Evolutionary conservation across 2,329 filamentous ascomycete species (phyloP).

Genomic region (Epichloe sylvatica): DNA sequence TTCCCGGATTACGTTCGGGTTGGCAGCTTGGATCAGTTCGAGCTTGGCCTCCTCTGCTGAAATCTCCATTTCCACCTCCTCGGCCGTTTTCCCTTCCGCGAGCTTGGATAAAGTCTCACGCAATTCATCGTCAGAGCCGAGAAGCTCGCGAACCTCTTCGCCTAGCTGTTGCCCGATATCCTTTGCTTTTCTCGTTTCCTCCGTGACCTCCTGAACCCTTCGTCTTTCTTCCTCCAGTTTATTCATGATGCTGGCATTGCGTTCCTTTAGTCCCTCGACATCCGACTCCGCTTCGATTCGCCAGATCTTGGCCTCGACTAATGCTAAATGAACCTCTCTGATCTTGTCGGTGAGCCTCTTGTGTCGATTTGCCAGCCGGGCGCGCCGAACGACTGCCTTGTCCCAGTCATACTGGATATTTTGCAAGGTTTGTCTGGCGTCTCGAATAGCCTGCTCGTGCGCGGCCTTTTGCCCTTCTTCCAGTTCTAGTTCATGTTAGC

Average conservation of each 20-base stretch:
- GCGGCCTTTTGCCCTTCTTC: constrained; percentile 20
- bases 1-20: constrained; percentile 60
- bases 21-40: constrained; percentile 65
- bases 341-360: constrained; percentile 50
- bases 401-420: constrained; percentile 42
- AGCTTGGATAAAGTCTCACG: constrained; percentile 29
- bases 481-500: constrained; percentile 19
- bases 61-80: constrained; percentile 60
- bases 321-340: constrained; percentile 44
- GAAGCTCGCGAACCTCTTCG: constrained; percentile 25
- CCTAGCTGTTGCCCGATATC: constrained; percentile 20
- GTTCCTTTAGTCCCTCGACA: constrained; percentile 49
- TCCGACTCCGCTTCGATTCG: constrained; percentile 77
- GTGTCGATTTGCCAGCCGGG: constrained; percentile 36
- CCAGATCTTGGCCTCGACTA: constrained; percentile 57
- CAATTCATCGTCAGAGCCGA: constrained; percentile 25
- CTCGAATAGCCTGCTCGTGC: constrained; percentile 19
- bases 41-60: constrained; percentile 60
- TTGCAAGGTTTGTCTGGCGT: constrained; percentile 25
- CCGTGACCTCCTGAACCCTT: constrained; percentile 21
- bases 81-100: constrained; percentile 36
- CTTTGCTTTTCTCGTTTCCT: constrained; percentile 24
- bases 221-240: constrained; percentile 33
- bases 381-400: constrained; percentile 39
- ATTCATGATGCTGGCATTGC: constrained; percentile 46